Evolutionary conservation across 495 filamentous ascomycete species (phyloP).

Genomic region (Sordaria brevicollis): DNA sequence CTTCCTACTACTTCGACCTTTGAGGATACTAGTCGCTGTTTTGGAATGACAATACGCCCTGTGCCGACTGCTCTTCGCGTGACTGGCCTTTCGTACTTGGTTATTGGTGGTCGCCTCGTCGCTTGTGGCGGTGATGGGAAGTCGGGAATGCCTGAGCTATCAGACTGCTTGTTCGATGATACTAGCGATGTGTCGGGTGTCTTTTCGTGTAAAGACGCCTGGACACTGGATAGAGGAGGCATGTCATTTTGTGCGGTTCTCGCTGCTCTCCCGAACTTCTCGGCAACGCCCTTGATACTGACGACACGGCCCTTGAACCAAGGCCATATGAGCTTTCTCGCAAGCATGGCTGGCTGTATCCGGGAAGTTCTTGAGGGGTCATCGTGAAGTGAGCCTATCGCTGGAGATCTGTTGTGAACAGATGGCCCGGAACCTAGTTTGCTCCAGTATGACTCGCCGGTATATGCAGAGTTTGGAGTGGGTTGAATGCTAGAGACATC

Average conservation of each 20-base stretch:
- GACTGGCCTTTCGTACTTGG: not conserved
- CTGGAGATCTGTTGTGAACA: not conserved
- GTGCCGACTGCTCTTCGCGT: not conserved
- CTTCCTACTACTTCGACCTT: not conserved
- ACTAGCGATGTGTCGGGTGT: not conserved
- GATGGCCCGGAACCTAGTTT: not conserved
- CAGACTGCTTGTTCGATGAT: not conserved
- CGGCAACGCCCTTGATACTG: not conserved
- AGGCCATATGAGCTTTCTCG: constrained; percentile 14
- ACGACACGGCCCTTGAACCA: constrained; percentile 10
- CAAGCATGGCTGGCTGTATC: not conserved
- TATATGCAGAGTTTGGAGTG: constrained; percentile 23
- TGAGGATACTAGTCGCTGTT: not conserved
- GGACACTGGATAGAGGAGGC: constrained; percentile 5
- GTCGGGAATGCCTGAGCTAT: not conserved
- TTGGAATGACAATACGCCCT: not conserved
- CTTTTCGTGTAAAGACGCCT: constrained; percentile 10
- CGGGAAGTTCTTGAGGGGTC: not conserved
- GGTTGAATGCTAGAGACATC: constrained; percentile 20
- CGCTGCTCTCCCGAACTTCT: not conserved
- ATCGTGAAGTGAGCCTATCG: not conserved
- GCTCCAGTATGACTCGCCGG: not conserved
- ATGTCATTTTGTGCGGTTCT: constrained; percentile 1
- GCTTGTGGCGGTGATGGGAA: not conserved
- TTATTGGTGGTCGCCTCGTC: not conserved